Base-by-base conservation (phyloP, 495 filamentous ascomycete species). In the Hyaloscypha variabilis region DNA sequence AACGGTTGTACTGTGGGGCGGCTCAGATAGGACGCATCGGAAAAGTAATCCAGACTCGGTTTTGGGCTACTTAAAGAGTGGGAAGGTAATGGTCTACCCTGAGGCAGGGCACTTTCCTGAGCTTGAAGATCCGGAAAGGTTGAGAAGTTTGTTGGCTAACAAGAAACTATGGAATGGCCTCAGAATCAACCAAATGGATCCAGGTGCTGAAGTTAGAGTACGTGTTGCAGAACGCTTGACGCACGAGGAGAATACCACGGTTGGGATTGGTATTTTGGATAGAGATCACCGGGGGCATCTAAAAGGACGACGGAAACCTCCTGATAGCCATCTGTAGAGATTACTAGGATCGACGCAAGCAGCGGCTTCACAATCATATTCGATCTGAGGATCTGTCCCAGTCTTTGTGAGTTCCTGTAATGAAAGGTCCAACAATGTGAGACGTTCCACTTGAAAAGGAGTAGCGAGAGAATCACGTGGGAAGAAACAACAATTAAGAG, bases 61-160 rank as follows among this genome's bases (percentile, higher is more conserved):
- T 34, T 49, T 60, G 39, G 58, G 25, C 46, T 60, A 60, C 34
- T 34, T 60, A 23, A 19, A 60, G 34, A 60, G 58, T 24, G 58
- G 58, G 1, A 60, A 60, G 58, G 49, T 60, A 60, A 49, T 60
- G 58, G 58, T 60, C 31, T 60, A 23, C 58, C 39, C 58, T 49
- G 34, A 60, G 28, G 58, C 58, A 8, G 58, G 58, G 6, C 58
- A 60, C 58, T 60, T 60, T 46, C 58, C 58, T 19, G 58, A 60
- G 39, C 58, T 60, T 3, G 58, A 60, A 26, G 58, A 60, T 29
- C 58, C 58, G 2, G 34, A 60, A 49, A 60, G 58, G 17, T 60
- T 60, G 34, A 60, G 49, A 60, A 60, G 6, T 49, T n/a, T 60
- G 58, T 23, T 60, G 21, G 31, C 4, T 23, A 49, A 60, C 30